Conservation (phyloP, 176 grass and related monocot genomes). For the Neostapfia colusana region DNA sequence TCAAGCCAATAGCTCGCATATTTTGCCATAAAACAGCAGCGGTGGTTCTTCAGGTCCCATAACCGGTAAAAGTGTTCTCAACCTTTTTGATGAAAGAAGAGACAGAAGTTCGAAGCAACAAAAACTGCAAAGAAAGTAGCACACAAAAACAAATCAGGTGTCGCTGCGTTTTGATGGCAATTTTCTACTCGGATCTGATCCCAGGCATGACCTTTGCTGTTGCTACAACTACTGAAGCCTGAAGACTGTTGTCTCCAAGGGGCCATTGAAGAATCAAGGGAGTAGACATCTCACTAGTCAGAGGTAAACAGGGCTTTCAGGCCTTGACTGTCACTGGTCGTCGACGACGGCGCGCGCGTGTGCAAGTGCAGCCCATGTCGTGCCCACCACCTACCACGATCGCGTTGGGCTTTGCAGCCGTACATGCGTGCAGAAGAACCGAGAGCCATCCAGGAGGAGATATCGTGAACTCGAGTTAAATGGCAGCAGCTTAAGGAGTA, state of each 20-base stretch:
- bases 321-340: background rate
- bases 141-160: constrained; percentile 1
- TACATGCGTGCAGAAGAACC: background rate
- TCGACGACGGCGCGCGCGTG: background rate
- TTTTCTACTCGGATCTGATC: background rate
- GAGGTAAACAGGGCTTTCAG: background rate
- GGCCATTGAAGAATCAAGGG: background rate
- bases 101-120: background rate
- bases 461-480: background rate
- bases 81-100: background rate
- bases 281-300: background rate
- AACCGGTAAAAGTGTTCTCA: background rate
- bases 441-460: no score
- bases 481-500: background rate
- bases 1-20: no score
- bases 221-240: background rate
- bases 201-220: background rate
- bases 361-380: background rate
- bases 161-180: background rate
- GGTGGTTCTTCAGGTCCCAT: background rate
- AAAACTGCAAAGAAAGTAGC: background rate
- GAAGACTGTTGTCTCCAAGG: background rate
- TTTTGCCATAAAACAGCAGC: background rate
- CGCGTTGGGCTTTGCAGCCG: background rate
- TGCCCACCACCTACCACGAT: background rate